A percentile compares a stretch with the other conserved stretches of the same genome.
Evolutionary conservation across 257 asterid species (phyloP).

Genomic region (Solanum medicagineum): DNA sequence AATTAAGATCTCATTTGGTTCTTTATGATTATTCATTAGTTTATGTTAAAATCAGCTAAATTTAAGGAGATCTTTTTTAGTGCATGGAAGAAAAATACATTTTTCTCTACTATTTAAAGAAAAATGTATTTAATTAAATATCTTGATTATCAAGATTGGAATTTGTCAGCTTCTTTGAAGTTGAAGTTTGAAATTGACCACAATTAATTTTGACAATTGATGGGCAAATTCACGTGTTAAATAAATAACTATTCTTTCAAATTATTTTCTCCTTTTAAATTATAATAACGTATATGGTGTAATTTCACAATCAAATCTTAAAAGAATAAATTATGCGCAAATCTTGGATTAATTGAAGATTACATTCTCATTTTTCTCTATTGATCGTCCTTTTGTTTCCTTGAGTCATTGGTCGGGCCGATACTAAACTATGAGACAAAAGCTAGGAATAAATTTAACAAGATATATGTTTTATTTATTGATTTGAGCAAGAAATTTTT

Average conservation of each 20-base stretch:
- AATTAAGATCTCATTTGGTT: not conserved
- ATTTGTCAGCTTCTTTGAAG: not conserved
- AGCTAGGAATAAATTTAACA: not conserved
- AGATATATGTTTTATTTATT: not conserved
- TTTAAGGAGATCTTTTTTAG: not conserved
- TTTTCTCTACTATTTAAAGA: not conserved
- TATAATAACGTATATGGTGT: not conserved
- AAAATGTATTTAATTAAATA: not conserved
- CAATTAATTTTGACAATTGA: not conserved
- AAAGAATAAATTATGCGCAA: not conserved
- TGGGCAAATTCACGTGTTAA: not conserved
- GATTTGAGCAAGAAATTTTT: not conserved
- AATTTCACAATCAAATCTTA: not conserved
- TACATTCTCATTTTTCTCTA: not conserved
- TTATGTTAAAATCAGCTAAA: too few species aligned
- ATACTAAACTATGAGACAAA: not conserved
- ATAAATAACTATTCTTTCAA: not conserved
- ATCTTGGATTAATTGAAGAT: not conserved
- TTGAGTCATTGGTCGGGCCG: not conserved
- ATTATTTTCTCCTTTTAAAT: not conserved
- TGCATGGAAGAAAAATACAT: not conserved
- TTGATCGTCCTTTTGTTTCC: not conserved
- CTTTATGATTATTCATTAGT: not conserved
- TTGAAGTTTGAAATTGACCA: not conserved
- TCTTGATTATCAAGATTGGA: not conserved